phyloP scores from a whole-genome alignment of 768 basidiomycete species.

The Kwoniella bestiolae region DNA sequence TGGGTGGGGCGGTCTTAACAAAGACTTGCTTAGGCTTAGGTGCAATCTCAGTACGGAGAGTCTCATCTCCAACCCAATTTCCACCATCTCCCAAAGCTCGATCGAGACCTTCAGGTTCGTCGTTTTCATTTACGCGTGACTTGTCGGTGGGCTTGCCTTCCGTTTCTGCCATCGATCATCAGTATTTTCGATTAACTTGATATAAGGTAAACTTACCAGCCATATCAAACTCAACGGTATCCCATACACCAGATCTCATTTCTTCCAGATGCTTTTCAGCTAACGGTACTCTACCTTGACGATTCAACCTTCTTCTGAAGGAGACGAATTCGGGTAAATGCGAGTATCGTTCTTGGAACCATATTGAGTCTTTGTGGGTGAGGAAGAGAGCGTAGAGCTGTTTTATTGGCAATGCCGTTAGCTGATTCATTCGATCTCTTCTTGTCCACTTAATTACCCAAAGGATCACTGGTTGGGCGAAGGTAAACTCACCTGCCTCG shows the following conservation, averaged over 20 bases:
- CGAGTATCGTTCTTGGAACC: slow-evolving; percentile 97
- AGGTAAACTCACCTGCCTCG: slow-evolving; percentile 72
- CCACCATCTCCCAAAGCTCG: slow-evolving; percentile 33
- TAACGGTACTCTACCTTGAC: slow-evolving; percentile 80
- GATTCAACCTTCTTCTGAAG: slow-evolving; percentile 76
- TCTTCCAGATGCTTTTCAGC: slow-evolving; percentile 74
- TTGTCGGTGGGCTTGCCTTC: slow-evolving; percentile 68
- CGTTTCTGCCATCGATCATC: slow-evolving; percentile 61
- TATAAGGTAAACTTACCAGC: slow-evolving; percentile 15
- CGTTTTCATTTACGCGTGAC: slow-evolving; percentile 28
- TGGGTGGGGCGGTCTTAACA: slow-evolving; percentile 92
- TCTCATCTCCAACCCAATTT: slow-evolving; percentile 30
- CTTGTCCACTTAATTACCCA: no score
- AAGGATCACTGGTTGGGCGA: neutral
- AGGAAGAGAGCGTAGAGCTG: slow-evolving; percentile 96
- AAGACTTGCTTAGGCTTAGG: slow-evolving; percentile 67
- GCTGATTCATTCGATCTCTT: no score
- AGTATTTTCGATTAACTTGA: neutral
- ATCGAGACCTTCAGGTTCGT: slow-evolving; percentile 46
- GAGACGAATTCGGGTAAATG: slow-evolving; percentile 70
- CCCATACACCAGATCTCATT: slow-evolving; percentile 82
- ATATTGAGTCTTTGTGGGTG: slow-evolving; percentile 90
- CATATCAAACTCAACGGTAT: slow-evolving; percentile 58
- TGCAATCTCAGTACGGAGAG: slow-evolving; percentile 40
- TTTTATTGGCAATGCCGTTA: neutral